Conservation (phyloP, 176 grass and related monocot species). For the Saccharum officinarum region DNA sequence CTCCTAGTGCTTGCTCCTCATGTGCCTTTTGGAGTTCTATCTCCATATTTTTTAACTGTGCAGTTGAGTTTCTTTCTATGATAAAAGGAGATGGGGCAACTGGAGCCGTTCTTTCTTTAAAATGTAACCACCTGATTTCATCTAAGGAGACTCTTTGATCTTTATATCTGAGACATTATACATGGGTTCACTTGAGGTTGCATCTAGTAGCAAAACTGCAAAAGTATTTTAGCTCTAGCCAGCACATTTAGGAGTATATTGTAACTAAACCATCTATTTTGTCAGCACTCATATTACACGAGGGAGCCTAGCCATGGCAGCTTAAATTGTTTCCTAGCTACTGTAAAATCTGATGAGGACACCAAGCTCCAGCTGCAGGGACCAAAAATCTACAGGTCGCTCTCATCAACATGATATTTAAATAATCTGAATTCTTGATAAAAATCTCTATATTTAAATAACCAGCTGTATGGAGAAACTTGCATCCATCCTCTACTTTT, state of each 20-base stretch:
- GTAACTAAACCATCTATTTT: neutral
- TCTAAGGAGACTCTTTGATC: neutral
- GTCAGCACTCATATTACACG: neutral
- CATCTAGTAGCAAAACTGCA: neutral
- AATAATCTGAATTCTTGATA: neutral
- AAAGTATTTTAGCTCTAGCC: neutral
- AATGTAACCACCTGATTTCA: neutral
- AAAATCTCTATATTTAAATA: neutral
- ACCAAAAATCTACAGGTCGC: neutral
- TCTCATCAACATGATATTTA: neutral
- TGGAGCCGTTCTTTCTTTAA: slow-evolving; percentile 4
- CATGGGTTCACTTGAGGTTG: neutral
- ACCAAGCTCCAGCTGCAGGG: neutral
- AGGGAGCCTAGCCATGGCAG: neutral
- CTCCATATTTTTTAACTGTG: neutral
- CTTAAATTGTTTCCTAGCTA: slow-evolving; percentile 1
- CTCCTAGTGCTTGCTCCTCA: neutral
- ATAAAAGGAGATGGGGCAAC: neutral
- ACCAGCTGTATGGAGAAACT: neutral
- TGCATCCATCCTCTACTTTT: neutral
- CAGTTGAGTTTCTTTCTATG: neutral
- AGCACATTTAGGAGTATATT: neutral
- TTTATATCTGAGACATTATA: neutral
- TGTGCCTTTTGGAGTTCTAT: neutral
- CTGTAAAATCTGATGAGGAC: neutral